phyloP scores from a whole-genome alignment of 176 grass and related monocot genomes.

The Ensete ventricosum region DNA sequence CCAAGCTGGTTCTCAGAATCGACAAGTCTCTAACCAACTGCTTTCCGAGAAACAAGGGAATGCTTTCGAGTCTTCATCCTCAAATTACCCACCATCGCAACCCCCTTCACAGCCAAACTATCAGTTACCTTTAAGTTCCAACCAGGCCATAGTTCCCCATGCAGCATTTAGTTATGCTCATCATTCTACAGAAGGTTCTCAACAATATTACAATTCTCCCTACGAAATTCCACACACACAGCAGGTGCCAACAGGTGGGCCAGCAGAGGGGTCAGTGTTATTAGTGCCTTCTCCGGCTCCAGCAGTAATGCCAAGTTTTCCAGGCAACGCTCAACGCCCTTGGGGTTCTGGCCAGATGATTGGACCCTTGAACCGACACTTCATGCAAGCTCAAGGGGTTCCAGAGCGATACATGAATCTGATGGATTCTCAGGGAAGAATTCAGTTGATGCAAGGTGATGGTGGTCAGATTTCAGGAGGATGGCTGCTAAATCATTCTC shows the following conservation, averaged over 20 bases:
- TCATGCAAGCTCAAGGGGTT: conserved; percentile 6
- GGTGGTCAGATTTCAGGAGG: neutral
- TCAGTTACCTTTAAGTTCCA: conserved; percentile 2
- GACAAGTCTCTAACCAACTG: neutral
- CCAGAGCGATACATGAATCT: neutral
- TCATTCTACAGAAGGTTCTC: neutral
- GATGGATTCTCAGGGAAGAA: neutral
- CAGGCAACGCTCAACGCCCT: neutral
- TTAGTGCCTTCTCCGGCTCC: neutral
- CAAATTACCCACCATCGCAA: neutral
- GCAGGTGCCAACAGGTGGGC: neutral
- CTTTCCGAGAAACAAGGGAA: neutral
- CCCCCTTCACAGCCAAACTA: neutral
- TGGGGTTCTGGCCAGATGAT: neutral
- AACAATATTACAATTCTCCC: neutral
- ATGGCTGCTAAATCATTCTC: neutral
- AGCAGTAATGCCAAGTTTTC: conserved; percentile 2
- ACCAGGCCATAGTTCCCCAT: neutral
- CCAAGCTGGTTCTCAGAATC: neutral
- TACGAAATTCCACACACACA: neutral
- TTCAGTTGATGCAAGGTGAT: neutral
- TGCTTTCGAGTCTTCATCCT: neutral
- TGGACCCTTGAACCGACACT: neutral
- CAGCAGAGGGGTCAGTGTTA: neutral
- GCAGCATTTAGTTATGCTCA: neutral